Base-by-base conservation (phyloP, 2,329 filamentous ascomycete genomes). In the Didymella exigua region DNA sequence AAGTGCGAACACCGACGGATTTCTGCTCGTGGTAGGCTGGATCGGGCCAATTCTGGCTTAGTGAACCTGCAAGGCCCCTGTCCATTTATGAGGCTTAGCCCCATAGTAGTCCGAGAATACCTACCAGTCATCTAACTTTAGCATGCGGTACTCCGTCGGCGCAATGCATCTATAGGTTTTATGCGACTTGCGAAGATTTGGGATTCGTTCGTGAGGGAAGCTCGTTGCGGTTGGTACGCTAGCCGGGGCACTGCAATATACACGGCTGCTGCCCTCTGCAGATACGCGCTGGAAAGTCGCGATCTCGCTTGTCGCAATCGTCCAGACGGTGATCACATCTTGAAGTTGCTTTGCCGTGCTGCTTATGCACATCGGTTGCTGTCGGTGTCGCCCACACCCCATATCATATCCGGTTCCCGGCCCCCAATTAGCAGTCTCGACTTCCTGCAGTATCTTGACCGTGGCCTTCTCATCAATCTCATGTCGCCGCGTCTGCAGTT, bases 71-170 rank as follows among this genome's bases (percentile, higher is more conserved):
- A 56, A 26, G 37, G 43, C 31, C 54, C 54, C 54, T 59, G 47
- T 54, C 66, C 52, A 59, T 57, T 50, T 55, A 62, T 67, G 70
- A 67, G 71, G 71, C 71, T 70, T 62, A 72, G 69, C 65, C 60
- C 47, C 58, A 59, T 62, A 49, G 57, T 51, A 62, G 48, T 64
- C 68, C 68, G 63, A 66, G 56, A 67, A 69, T 63, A 65, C 49
- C 43, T 59, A 58, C 49, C 50, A 62, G 54, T 65, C 56, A 65
- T 58, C 69, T 69, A 71, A 71, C 61, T 68, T 68, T 73, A 73
- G 69, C 42, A 48, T 46, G 42, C 30, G 41, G 54, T 38, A 34
- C 37, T 16, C 45, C 19, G 46, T 47, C 38, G 42, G 43, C 43
- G 47, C 37, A 48, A 45, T 48, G 54, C 37, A 45, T 26, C 40